These are phyloP conservation scores for Xerocomus cyaneibrunnescens DNA, from an alignment of 1,284 basidiomycete species.

Conservation along the genomic window DNA sequence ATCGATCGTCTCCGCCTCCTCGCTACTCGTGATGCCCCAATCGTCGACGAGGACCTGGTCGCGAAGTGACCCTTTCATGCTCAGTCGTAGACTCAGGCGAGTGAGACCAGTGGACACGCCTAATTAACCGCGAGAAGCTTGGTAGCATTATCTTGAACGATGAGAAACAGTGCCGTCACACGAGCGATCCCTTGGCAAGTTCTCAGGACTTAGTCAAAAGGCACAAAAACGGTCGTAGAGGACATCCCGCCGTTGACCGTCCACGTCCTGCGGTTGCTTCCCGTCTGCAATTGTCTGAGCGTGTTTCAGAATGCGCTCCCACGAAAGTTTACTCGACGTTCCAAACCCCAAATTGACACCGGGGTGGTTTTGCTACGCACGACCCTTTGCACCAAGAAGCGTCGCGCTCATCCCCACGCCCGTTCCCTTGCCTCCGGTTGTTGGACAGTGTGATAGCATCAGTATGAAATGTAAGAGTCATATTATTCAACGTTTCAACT, in stretches of 20 bases:
- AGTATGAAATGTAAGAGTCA: too few species aligned
- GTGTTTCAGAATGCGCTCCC: too few species aligned
- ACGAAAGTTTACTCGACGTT: too few species aligned
- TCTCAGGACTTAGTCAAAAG: slow-evolving; percentile 72
- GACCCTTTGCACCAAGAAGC: too few species aligned
- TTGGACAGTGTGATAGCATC: too few species aligned
- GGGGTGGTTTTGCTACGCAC: too few species aligned
- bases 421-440: too few species aligned
- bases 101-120: slow-evolving; percentile 51
- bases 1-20: slow-evolving; percentile 87
- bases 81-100: not conserved
- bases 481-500: too few species aligned
- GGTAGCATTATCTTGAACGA: slow-evolving; percentile 87
- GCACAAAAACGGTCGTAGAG: slow-evolving; percentile 70
- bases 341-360: too few species aligned
- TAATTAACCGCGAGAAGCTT: slow-evolving; percentile 81
- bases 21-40: slow-evolving; percentile 62
- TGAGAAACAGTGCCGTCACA: slow-evolving; percentile 70
- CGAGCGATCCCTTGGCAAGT: slow-evolving; percentile 73
- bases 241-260: slow-evolving; percentile 94
- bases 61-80: slow-evolving; percentile 49
- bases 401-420: too few species aligned
- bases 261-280: too few species aligned
- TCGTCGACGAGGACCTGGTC: slow-evolving; percentile 92
- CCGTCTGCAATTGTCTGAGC: too few species aligned